phyloP scores from a whole-genome alignment of 2,329 filamentous ascomycete genomes.

The Talaromyces sp. region DNA sequence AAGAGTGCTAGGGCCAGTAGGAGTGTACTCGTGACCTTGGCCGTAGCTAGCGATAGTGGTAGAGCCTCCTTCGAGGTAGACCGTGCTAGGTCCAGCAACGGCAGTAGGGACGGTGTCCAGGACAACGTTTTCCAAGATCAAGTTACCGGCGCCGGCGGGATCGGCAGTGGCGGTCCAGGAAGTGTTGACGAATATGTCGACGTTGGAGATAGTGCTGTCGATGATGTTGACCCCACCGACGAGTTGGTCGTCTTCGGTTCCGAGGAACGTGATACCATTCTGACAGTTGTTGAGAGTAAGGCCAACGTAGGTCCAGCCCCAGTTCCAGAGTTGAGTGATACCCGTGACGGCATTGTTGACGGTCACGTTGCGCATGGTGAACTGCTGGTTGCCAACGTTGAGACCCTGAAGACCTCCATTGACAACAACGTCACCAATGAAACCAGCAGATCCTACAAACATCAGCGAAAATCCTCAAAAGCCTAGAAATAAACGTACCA shows the following conservation, averaged over 20 bases:
- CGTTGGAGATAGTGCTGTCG: slow-evolving; percentile 53
- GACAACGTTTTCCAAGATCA: slow-evolving; percentile 55
- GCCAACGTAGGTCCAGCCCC: slow-evolving; percentile 56
- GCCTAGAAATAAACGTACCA: slow-evolving; percentile 29
- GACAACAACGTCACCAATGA: slow-evolving; percentile 58
- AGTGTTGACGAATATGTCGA: slow-evolving; percentile 49
- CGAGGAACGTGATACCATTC: slow-evolving; percentile 50
- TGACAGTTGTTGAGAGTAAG: slow-evolving; percentile 53
- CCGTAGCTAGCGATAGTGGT: slow-evolving; percentile 42
- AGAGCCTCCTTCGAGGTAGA: slow-evolving; percentile 31
- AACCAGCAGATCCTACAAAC: slow-evolving; percentile 52
- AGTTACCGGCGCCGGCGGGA: slow-evolving; percentile 44
- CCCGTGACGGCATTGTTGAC: slow-evolving; percentile 52
- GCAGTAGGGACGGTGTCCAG: slow-evolving; percentile 50
- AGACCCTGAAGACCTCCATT: slow-evolving; percentile 58
- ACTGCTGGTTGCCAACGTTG: slow-evolving; percentile 63
- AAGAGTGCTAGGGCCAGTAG: slow-evolving; percentile 43
- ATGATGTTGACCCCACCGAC: slow-evolving; percentile 56
- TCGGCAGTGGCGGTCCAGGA: slow-evolving; percentile 40
- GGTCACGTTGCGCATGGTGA: slow-evolving; percentile 55
- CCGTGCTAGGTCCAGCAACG: slow-evolving; percentile 37
- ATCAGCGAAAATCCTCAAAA: not conserved
- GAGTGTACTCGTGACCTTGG: slow-evolving; percentile 45
- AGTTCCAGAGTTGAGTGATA: slow-evolving; percentile 57
- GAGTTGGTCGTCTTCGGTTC: slow-evolving; percentile 40